Percentiles rank a stretch among this genome's conserved stretches.
phyloP scores from a whole-genome alignment of 176 grass and related monocot genomes.

The Hordeum vulgare region DNA sequence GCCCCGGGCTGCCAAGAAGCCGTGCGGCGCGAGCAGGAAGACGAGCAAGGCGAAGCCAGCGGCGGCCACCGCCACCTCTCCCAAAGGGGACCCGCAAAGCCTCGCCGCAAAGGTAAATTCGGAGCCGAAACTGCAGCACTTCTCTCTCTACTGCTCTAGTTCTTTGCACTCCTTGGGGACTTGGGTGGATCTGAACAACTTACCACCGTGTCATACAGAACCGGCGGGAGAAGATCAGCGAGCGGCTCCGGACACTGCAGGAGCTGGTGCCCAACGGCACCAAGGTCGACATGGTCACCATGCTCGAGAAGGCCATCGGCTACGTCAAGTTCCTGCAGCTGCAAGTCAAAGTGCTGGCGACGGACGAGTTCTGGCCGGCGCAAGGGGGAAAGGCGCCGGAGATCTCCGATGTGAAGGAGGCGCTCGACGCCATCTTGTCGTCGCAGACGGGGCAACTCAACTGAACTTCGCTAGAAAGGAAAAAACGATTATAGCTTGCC shows the following conservation, averaged over 20 bases:
- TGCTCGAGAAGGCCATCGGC: conserved; percentile 79
- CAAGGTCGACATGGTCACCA: conserved; percentile 86
- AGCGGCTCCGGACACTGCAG: conserved; percentile 73
- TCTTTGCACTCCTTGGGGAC: neutral
- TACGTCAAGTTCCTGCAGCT: conserved; percentile 95
- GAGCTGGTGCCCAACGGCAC: conserved; percentile 90
- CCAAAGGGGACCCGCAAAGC: conserved; percentile 63
- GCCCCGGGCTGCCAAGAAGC: conserved; percentile 47
- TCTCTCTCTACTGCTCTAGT: neutral
- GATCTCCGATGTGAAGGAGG: conserved; percentile 75
- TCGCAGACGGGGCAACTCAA: conserved; percentile 30
- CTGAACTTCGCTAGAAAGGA: no score
- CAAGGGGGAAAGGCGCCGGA: conserved; percentile 68
- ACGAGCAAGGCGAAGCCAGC: conserved; percentile 42
- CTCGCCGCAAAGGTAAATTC: conserved; percentile 58
- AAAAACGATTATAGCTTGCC: no score
- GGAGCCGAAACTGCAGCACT: neutral
- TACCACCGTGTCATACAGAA: conserved; percentile 30
- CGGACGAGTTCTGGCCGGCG: conserved; percentile 91
- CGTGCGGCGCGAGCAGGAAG: conserved; percentile 50
- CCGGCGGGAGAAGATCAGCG: conserved; percentile 82
- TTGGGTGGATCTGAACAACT: neutral
- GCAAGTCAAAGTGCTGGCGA: conserved; percentile 92
- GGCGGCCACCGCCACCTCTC: neutral
- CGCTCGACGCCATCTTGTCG: conserved; percentile 82